Evolutionary conservation across 139 green algal species (phyloP).

Genomic region (Micractinium conductrix): DNA sequence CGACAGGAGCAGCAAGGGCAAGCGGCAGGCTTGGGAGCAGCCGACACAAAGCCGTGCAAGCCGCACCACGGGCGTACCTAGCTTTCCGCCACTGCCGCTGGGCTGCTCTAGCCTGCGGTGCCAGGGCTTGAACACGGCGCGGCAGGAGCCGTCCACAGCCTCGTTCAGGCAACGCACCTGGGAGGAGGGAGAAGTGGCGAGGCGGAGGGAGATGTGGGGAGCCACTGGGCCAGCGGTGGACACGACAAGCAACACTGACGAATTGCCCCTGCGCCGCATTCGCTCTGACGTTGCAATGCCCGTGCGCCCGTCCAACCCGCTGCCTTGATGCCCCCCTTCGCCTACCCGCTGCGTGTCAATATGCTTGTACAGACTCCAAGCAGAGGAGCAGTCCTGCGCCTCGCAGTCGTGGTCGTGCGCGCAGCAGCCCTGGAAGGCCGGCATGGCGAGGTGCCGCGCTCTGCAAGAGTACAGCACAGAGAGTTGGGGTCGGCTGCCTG

Average conservation of each 20-base stretch:
- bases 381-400: slow-evolving; percentile 74
- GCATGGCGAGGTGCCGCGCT: too few relatives aligned
- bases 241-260: too few relatives aligned
- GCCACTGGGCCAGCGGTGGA: too few relatives aligned
- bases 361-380: slow-evolving; percentile 87
- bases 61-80: slow-evolving; percentile 14
- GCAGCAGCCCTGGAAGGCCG: slow-evolving; percentile 67
- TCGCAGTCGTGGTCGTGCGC: slow-evolving; percentile 92
- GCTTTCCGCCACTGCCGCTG: slow-evolving; percentile 8
- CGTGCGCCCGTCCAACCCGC: too few relatives aligned
- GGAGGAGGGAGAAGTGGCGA: too few relatives aligned
- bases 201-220: too few relatives aligned
- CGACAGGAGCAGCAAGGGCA: too few relatives aligned
- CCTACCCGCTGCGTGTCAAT: slow-evolving; percentile 71
- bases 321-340: too few relatives aligned
- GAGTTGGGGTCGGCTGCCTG: too few relatives aligned
- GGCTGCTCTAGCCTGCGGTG: slow-evolving; percentile 56
- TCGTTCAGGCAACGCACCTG: slow-evolving; percentile 89
- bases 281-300: too few relatives aligned
- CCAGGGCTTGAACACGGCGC: slow-evolving; percentile 78
- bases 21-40: background rate
- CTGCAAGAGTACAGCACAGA: too few relatives aligned
- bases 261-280: too few relatives aligned
- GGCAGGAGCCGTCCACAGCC: slow-evolving; percentile 57
- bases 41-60: background rate